phyloP scores from a whole-genome alignment of 2,329 filamentous ascomycete genomes.

The Fusarium algeriense region DNA sequence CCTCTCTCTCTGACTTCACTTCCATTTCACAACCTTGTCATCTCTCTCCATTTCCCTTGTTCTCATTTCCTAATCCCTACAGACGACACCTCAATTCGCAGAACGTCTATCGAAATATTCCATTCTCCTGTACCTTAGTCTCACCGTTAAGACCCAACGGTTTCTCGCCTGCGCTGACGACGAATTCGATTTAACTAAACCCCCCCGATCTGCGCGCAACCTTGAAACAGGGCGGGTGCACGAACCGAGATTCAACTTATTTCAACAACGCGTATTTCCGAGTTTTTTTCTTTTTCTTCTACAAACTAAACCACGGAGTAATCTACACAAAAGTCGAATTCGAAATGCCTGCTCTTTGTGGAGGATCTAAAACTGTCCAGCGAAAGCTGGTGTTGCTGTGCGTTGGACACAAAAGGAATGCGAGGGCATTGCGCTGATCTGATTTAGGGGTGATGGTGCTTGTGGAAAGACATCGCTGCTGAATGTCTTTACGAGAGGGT shows the following conservation, averaged over 20 bases:
- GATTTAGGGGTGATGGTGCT: conserved; percentile 86
- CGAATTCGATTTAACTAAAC: conserved; percentile 7
- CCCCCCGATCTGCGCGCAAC: conserved; percentile 25
- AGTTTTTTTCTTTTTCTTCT: background rate
- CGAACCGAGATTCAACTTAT: conserved; percentile 38
- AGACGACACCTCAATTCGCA: background rate
- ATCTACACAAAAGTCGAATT: conserved; percentile 7
- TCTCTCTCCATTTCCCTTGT: conserved; percentile 19
- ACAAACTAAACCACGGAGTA: background rate
- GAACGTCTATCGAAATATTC: background rate
- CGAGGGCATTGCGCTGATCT: conserved; percentile 25
- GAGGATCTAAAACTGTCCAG: conserved; percentile 86
- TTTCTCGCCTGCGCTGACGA: background rate
- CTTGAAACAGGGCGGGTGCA: conserved; percentile 17
- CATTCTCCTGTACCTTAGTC: background rate
- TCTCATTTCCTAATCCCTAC: background rate
- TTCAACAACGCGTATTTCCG: conserved; percentile 8
- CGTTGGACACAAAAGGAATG: conserved; percentile 26
- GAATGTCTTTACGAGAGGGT: conserved; percentile 99
- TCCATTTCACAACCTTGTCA: conserved; percentile 1
- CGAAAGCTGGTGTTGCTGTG: conserved; percentile 96
- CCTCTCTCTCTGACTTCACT: conserved; percentile 20
- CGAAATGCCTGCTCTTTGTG: conserved; percentile 63
- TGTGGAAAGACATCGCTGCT: conserved; percentile 96
- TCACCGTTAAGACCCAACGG: background rate